Percentiles rank a stretch among this genome's conserved stretches.
Evolutionary conservation across 2,329 filamentous ascomycete genomes (phyloP).

Genomic region (Tolypocladium sp.): DNA sequence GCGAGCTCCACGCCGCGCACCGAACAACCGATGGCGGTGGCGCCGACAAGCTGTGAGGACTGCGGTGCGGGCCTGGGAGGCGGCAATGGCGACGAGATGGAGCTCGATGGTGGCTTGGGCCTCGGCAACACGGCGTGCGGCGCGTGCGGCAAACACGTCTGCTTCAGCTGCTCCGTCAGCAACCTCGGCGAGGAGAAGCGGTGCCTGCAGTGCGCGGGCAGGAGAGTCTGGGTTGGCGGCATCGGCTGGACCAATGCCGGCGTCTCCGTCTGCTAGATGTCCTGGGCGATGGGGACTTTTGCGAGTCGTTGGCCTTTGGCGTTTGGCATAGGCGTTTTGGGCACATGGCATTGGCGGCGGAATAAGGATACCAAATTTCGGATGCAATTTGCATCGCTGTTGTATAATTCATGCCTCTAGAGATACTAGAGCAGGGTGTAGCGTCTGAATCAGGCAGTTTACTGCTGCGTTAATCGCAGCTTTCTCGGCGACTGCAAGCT

Average conservation of each 20-base stretch:
- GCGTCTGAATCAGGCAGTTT: not conserved
- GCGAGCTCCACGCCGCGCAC: constrained; percentile 13
- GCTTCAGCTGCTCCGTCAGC: constrained; percentile 50
- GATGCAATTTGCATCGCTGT: not conserved
- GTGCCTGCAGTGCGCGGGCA: constrained; percentile 43
- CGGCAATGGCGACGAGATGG: constrained; percentile 24
- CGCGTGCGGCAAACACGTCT: constrained; percentile 46
- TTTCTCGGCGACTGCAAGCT: not conserved
- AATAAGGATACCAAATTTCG: not conserved
- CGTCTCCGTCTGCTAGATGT: constrained; percentile 12
- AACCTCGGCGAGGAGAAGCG: constrained; percentile 44
- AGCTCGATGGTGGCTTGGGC: constrained; percentile 21
- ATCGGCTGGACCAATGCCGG: constrained; percentile 10
- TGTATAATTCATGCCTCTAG: not conserved
- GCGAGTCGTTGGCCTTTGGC: not conserved
- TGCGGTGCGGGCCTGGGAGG: constrained; percentile 29
- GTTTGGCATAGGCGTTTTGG: not conserved
- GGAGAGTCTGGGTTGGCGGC: constrained; percentile 12
- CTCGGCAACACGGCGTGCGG: constrained; percentile 29
- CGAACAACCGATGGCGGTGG: constrained; percentile 4
- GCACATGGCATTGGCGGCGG: not conserved
- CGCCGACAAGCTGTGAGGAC: constrained; percentile 40
- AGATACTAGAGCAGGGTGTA: not conserved
- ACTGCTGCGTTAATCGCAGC: not conserved
- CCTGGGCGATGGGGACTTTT: not conserved